A percentile compares a stretch with the other conserved stretches of the same genome.
Conservation (phyloP, 2,329 filamentous ascomycete genomes). For the Scleromitrula shiraiana region DNA sequence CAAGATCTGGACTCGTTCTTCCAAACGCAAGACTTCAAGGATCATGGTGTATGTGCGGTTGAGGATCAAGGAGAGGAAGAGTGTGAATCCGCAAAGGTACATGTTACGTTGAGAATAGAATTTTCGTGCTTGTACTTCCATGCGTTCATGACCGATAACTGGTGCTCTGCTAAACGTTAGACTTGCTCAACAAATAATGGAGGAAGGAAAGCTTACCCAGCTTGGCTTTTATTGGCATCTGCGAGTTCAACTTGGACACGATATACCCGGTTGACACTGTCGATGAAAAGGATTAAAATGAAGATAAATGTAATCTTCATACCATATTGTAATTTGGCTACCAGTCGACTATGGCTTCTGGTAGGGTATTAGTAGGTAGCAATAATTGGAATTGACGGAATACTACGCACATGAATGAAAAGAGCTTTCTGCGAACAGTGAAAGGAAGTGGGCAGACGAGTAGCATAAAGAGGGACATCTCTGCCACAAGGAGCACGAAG, state of each 20-base stretch:
- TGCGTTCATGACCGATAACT: constrained; percentile 83
- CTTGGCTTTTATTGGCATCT: constrained; percentile 55
- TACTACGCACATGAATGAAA: constrained; percentile 80
- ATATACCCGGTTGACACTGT: constrained; percentile 93
- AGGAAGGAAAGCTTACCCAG: constrained; percentile 19
- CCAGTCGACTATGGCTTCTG: constrained; percentile 36
- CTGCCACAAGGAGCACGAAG: constrained; percentile 71
- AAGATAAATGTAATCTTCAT: constrained; percentile 99
- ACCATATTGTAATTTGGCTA: constrained; percentile 94
- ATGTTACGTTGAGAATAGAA: constrained; percentile 99
- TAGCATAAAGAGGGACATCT: constrained; percentile 75
- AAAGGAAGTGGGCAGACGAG: constrained; percentile 85
- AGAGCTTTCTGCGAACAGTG: constrained; percentile 37
- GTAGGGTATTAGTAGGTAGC: constrained; percentile 14
- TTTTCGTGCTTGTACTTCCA: constrained; percentile 98
- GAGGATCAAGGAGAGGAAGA: constrained; percentile 96
- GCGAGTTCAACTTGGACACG: constrained; percentile 87
- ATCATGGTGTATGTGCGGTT: constrained; percentile 96
- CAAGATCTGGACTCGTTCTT: constrained; percentile 81
- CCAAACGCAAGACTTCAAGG: constrained; percentile 50
- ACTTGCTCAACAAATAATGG: not conserved
- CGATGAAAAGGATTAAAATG: constrained; percentile 94
- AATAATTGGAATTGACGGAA: constrained; percentile 33
- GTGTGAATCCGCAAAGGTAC: constrained; percentile 99
- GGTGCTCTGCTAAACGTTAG: constrained; percentile 42